A percentile compares a stretch with the other conserved stretches of the same genome.
phyloP scores from a whole-genome alignment of 1,284 basidiomycete species.

The Ceratorhiza oryzae-sativae region DNA sequence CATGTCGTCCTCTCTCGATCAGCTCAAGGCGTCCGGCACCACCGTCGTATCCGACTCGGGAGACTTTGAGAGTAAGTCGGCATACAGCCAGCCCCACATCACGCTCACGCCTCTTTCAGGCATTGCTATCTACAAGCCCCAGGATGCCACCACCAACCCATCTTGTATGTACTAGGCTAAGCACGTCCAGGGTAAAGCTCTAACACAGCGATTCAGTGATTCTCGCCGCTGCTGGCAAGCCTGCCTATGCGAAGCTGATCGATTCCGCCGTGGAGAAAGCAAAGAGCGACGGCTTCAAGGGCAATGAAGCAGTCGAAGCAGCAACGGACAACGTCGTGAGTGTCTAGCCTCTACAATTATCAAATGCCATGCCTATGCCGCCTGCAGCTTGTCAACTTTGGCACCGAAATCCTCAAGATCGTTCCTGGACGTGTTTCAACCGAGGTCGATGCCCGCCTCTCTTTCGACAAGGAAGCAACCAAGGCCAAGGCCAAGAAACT shows the following conservation, averaged over 20 bases:
- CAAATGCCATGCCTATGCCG: conserved; percentile 40
- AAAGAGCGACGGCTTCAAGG: conserved; percentile 78
- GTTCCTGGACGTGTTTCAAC: conserved; percentile 99
- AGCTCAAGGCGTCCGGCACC: conserved; percentile 88
- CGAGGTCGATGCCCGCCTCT: conserved; percentile 97
- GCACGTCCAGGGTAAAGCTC: neutral
- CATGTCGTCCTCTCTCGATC: conserved; percentile 90
- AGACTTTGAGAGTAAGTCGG: conserved; percentile 80
- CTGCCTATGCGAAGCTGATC: conserved; percentile 84
- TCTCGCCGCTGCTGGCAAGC: conserved; percentile 91
- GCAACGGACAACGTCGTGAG: conserved; percentile 89
- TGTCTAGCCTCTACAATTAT: conserved; percentile 23
- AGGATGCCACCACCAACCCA: conserved; percentile 96
- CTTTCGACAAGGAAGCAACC: conserved; percentile 93
- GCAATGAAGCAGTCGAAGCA: conserved; percentile 74
- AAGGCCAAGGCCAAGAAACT: conserved; percentile 94
- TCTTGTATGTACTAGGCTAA: conserved; percentile 55
- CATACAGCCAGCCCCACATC: neutral
- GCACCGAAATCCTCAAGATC: conserved; percentile 92
- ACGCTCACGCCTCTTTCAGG: conserved; percentile 54
- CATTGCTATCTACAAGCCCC: conserved; percentile 92
- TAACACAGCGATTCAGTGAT: conserved; percentile 65
- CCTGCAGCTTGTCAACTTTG: conserved; percentile 90
- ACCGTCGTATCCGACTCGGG: conserved; percentile 95
- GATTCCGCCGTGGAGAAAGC: conserved; percentile 83